These are phyloP conservation scores for Alternaria solani DNA, from an alignment of 2,329 filamentous ascomycete species.

Conservation along the genomic window DNA sequence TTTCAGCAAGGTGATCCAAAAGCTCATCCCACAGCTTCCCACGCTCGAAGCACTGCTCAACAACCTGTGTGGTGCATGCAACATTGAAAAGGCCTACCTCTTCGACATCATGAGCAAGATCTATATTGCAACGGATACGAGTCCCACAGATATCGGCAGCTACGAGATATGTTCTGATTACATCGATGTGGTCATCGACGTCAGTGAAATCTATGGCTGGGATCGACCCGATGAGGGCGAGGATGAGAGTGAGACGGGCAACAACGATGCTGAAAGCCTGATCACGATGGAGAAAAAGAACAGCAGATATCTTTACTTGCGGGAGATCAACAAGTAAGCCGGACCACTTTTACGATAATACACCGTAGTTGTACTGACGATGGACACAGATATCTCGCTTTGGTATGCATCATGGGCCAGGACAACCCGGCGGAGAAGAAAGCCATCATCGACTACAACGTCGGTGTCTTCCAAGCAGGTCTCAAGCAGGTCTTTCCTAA, in stretches of 20 bases:
- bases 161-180: constrained; percentile 99
- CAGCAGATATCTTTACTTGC: constrained; percentile 68
- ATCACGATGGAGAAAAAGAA: constrained; percentile 67
- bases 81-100: constrained; percentile 97
- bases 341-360: not conserved
- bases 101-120: constrained; percentile 99
- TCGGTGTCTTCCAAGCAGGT: constrained; percentile 80
- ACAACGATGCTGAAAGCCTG: constrained; percentile 67
- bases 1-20: constrained; percentile 98
- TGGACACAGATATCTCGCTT: constrained; percentile 70
- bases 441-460: constrained; percentile 85
- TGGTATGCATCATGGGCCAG: constrained; percentile 88
- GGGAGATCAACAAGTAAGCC: constrained; percentile 71
- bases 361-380: constrained; percentile 8
- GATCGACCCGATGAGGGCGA: constrained; percentile 53
- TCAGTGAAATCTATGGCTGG: constrained; percentile 94
- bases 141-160: constrained; percentile 90
- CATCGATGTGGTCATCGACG: constrained; percentile 97
- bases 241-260: constrained; percentile 52
- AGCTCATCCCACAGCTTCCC: constrained; percentile 90
- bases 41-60: constrained; percentile 94
- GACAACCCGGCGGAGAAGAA: constrained; percentile 82
- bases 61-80: constrained; percentile 89
- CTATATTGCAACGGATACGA: constrained; percentile 95
- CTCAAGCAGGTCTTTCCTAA: constrained; percentile 77